Conservation (phyloP, 345 rosid genomes). For the Aquilaria yunnanensis region DNA sequence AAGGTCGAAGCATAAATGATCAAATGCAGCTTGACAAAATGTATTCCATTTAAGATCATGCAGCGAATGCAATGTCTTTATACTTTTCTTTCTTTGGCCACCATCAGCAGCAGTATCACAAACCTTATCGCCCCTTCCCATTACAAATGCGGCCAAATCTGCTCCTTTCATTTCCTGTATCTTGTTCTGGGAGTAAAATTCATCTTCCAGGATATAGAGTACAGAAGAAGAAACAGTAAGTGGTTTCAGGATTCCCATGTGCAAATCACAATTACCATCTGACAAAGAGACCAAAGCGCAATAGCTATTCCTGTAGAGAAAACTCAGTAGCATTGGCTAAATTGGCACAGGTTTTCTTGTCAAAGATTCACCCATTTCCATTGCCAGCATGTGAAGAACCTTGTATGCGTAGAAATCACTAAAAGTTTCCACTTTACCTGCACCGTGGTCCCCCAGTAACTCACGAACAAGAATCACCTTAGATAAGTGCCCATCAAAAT, state of each 20-base stretch:
- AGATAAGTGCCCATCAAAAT: constrained; percentile 26
- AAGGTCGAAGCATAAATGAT: constrained; percentile 39
- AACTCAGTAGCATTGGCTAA: constrained; percentile 72
- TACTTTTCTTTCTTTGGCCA: constrained; percentile 35
- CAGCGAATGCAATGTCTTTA: constrained; percentile 25
- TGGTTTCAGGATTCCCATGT: constrained; percentile 70
- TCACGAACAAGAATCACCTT: constrained; percentile 47
- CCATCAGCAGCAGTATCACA: constrained; percentile 8
- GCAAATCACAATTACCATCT: constrained; percentile 29
- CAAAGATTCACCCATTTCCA: constrained; percentile 42
- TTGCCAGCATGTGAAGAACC: constrained; percentile 47
- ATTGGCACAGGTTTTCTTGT: constrained; percentile 39
- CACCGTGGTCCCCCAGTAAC: constrained; percentile 18
- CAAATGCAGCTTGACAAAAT: constrained; percentile 48
- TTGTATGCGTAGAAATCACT: constrained; percentile 50
- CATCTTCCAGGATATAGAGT: constrained; percentile 32
- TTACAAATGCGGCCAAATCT: constrained; percentile 9
- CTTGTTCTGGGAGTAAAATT: constrained; percentile 12
- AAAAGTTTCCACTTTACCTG: constrained; percentile 24
- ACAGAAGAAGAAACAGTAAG: constrained; percentile 63
- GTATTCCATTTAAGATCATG: constrained; percentile 49
- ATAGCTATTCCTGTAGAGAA: constrained; percentile 61
- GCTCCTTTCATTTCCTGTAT: constrained; percentile 11
- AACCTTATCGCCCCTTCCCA: constrained; percentile 12
- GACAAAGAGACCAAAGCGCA: constrained; percentile 60